These are phyloP conservation scores for Saccharomycopsis malanga DNA, from an alignment of 805 yeast genomes.

Conservation along the genomic window DNA sequence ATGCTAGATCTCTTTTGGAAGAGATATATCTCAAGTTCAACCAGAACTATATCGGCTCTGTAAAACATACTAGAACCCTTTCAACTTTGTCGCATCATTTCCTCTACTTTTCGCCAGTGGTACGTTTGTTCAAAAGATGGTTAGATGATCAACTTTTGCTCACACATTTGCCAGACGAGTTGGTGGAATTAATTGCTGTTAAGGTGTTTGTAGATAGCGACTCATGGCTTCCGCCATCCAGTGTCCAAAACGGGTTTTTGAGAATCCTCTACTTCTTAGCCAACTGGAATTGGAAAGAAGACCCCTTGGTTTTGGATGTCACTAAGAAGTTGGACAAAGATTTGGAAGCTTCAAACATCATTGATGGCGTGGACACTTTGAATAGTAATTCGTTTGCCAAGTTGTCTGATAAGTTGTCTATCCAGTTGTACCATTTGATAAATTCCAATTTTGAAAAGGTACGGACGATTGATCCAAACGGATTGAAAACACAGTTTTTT, in stretches of 20 bases:
- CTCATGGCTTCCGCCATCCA: slow-evolving; percentile 76
- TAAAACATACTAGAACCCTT: slow-evolving; percentile 77
- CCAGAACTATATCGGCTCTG: slow-evolving; percentile 54
- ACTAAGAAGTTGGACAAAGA: slow-evolving; percentile 42
- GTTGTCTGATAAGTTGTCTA: slow-evolving; percentile 47
- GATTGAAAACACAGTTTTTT: slow-evolving; percentile 70
- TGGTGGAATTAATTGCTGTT: slow-evolving; percentile 74
- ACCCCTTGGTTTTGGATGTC: slow-evolving; percentile 73
- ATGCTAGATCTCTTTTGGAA: slow-evolving; percentile 50
- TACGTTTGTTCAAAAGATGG: slow-evolving; percentile 85
- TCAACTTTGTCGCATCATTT: slow-evolving; percentile 62
- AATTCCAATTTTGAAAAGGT: slow-evolving; percentile 58
- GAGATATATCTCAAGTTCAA: slow-evolving; percentile 57
- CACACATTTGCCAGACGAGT: slow-evolving; percentile 67
- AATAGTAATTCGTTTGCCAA: slow-evolving; percentile 1
- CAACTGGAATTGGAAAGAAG: slow-evolving; percentile 92
- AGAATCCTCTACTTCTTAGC: slow-evolving; percentile 65
- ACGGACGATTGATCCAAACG: slow-evolving; percentile 75
- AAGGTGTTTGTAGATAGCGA: slow-evolving; percentile 82
- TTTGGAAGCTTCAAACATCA: slow-evolving; percentile 26
- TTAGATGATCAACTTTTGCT: slow-evolving; percentile 72
- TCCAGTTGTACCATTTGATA: slow-evolving; percentile 54
- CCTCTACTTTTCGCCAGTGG: slow-evolving; percentile 71
- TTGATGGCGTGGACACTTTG: slow-evolving; percentile 28
- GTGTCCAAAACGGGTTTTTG: slow-evolving; percentile 74